phyloP scores from a whole-genome alignment of 805 yeast species.

The Vanderwaltozyma verrucispora region DNA sequence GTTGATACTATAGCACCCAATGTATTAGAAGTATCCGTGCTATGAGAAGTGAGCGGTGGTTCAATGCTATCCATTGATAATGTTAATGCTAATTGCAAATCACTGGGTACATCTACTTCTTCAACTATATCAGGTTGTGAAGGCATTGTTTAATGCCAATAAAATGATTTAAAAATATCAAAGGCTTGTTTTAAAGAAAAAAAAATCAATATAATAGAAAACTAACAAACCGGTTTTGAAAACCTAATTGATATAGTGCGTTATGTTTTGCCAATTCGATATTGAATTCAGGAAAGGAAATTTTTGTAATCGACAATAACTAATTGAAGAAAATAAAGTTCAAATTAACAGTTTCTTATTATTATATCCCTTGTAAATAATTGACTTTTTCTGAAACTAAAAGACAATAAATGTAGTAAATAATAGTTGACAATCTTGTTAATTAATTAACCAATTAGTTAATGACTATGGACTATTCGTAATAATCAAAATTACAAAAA shows the following conservation, averaged over 20 bases:
- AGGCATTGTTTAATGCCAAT: background rate
- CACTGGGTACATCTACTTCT: conserved; percentile 23
- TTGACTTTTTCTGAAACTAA: too few species aligned
- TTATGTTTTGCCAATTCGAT: too few species aligned
- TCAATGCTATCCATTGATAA: background rate
- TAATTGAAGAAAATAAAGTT: background rate
- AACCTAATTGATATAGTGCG: too few species aligned
- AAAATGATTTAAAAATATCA: too few species aligned
- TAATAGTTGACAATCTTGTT: background rate
- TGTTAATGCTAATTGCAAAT: conserved; percentile 15
- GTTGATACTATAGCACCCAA: background rate
- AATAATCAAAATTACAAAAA: too few species aligned
- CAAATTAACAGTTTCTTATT: too few species aligned
- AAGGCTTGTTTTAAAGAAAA: too few species aligned
- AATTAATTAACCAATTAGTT: background rate
- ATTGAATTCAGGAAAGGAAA: background rate
- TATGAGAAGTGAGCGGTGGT: background rate
- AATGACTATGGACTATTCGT: background rate
- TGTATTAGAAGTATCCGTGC: background rate
- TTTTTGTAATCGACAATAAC: background rate
- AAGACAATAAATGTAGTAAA: background rate
- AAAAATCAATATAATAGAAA: too few species aligned
- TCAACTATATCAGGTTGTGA: conserved; percentile 5
- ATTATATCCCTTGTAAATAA: too few species aligned
- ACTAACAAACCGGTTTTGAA: too few species aligned